Evolutionary conservation across 1,139 yeast species (phyloP), one percentile per base, ranked within the genome.

Genomic region (Suhomyces yuchorum): DNA sequence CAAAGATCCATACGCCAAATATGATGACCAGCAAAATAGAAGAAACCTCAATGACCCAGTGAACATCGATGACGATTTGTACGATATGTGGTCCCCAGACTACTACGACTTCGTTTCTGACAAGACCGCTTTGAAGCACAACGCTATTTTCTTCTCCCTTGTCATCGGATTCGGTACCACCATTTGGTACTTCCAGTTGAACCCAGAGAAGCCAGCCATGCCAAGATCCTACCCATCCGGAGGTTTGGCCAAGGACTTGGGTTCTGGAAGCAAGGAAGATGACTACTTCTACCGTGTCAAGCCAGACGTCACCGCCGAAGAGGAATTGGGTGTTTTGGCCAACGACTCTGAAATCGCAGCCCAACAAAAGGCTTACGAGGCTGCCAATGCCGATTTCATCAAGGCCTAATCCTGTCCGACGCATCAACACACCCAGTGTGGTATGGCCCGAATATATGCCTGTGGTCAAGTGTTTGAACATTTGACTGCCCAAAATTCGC

Each of bases 21-120:
- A 85, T 68, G 96, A 88, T 63, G 95, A 87, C 66, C 89, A 75
- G 60, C 96, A 88, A 69, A 81, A 84, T 65, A 81, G 93, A 73
- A 84, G 96, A 71, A 87, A 88, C 73, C 71, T 80, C 56, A 80
- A 81, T 55, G 93, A 89, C 55, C 89, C 91, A 38, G 67, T 87
- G 52, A 81, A 84, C 61, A 82, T 82, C 47, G 81, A 84, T 56
- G 87, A 84, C 56, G 96, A 89, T 62, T 70, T 80, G 64, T 76
- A 84, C 62, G 93, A 89, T 64, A 79, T 87, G 75, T 89, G 96
- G 96, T 83, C 96, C 11, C 96, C 96, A 17, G 96, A 88, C 62
- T 80, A 84, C 61, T 84, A 75, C 65, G 82, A 83, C 59, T 66
- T 73, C 42, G 87, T 83, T 39, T 71, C 80, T 36, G 85, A 87